Conservation (phyloP, 108 stramenopile genomes). For the Cyclotella sp. region DNA sequence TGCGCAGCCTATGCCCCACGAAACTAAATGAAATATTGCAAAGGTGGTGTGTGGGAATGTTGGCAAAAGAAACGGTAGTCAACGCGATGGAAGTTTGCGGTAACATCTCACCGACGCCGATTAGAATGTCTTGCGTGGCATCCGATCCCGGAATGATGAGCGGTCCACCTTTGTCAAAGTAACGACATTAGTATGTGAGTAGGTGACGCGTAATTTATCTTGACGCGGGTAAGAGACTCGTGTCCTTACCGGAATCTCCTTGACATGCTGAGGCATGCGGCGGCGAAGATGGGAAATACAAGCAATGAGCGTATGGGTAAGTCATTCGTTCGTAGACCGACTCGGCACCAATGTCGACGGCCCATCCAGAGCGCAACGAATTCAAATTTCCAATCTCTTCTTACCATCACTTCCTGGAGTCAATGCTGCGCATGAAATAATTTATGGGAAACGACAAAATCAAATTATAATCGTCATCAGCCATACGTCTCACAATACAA, state of each 20-base stretch:
- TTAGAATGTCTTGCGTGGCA: slow-evolving; percentile 34
- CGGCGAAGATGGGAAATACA: too few species aligned
- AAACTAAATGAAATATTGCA: neutral
- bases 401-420: slow-evolving; percentile 36
- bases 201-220: neutral
- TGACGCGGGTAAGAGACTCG: neutral
- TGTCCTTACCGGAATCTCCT: slow-evolving; percentile 37
- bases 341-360: too few species aligned
- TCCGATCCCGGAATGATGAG: slow-evolving; percentile 32
- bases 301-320: too few species aligned
- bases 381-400: neutral
- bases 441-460: neutral
- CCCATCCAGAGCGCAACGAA: too few species aligned
- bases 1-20: slow-evolving; percentile 51
- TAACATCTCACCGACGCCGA: slow-evolving; percentile 33
- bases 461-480: too few species aligned
- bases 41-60: too few species aligned
- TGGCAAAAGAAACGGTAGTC: too few species aligned
- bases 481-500: too few species aligned
- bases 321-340: too few species aligned
- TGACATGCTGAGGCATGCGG: slow-evolving; percentile 57
- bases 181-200: neutral
- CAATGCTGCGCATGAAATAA: slow-evolving; percentile 23
- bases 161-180: slow-evolving; percentile 36
- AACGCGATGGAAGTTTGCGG: too few species aligned